Evolutionary conservation across 2,329 filamentous ascomycete genomes (phyloP).

Genomic region (Karstenula rhodostoma): DNA sequence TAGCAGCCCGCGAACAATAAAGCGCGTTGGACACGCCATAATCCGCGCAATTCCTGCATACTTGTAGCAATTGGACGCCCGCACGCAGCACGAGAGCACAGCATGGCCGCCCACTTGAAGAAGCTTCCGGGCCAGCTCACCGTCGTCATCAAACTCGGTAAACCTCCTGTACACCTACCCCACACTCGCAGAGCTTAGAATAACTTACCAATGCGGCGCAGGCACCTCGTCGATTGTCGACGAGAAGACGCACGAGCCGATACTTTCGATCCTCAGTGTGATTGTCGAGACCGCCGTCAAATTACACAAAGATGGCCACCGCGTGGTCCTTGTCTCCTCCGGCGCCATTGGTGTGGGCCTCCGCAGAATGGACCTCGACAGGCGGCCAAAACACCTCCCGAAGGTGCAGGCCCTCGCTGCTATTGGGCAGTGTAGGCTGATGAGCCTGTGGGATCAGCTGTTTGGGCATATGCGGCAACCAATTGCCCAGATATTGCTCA

Average conservation of each 20-base stretch:
- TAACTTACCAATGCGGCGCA: constrained; percentile 54
- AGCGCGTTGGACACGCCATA: constrained; percentile 1
- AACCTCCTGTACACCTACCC: constrained; percentile 33
- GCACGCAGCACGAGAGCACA: constrained; percentile 5
- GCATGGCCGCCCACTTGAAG: constrained; percentile 53
- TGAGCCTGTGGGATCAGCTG: constrained; percentile 93
- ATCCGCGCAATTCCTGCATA: not conserved
- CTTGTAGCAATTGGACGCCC: constrained; percentile 1
- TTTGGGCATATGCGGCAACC: constrained; percentile 89
- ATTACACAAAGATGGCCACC: constrained; percentile 88
- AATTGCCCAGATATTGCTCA: constrained; percentile 92
- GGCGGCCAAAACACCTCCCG: constrained; percentile 88
- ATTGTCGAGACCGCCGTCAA: constrained; percentile 95
- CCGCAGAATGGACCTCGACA: constrained; percentile 85
- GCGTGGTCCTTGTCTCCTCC: constrained; percentile 94
- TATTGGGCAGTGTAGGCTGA: constrained; percentile 93
- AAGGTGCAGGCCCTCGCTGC: constrained; percentile 93
- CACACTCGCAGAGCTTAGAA: constrained; percentile 27
- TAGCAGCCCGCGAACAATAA: constrained; percentile 4
- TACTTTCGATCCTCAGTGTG: constrained; percentile 86
- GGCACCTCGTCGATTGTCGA: constrained; percentile 99
- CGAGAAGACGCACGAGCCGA: constrained; percentile 91
- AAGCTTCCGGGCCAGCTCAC: constrained; percentile 66
- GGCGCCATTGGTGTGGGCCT: constrained; percentile 95
- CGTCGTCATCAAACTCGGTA: constrained; percentile 89